Percentiles rank a stretch among this genome's conserved stretches.
phyloP scores from a whole-genome alignment of 495 filamentous ascomycete genomes.

The Hypoxylon crocopeplum region DNA sequence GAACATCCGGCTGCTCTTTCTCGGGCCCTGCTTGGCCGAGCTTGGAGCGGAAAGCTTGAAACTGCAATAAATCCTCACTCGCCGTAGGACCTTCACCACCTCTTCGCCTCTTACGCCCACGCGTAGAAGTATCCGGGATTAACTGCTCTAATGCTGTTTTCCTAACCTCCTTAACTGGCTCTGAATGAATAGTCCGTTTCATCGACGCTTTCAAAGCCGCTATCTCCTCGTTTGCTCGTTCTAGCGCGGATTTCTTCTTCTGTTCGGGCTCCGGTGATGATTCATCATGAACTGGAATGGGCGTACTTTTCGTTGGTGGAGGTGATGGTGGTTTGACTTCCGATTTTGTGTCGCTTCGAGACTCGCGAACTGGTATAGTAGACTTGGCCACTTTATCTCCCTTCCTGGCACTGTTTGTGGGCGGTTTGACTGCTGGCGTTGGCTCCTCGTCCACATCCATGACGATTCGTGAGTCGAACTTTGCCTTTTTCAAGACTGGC shows the following conservation, averaged over 20 bases:
- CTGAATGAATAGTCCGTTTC: slow-evolving; percentile 73
- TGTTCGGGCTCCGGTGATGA: slow-evolving; percentile 59
- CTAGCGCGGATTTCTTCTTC: slow-evolving; percentile 67
- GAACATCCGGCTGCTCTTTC: slow-evolving; percentile 47
- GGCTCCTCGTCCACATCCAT: slow-evolving; percentile 58
- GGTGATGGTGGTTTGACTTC: slow-evolving; percentile 32
- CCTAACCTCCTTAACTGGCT: slow-evolving; percentile 64
- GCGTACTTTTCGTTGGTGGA: slow-evolving; percentile 33
- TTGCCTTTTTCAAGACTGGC: slow-evolving; percentile 80
- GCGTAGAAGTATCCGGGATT: slow-evolving; percentile 80
- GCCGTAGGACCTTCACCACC: slow-evolving; percentile 48
- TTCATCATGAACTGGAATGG: slow-evolving; percentile 27
- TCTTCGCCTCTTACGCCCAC: slow-evolving; percentile 80
- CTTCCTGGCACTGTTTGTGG: slow-evolving; percentile 39
- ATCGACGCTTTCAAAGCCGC: slow-evolving; percentile 90
- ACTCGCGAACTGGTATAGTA: slow-evolving; percentile 36
- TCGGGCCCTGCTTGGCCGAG: slow-evolving; percentile 67
- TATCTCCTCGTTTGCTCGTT: slow-evolving; percentile 90
- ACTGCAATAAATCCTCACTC: slow-evolving; percentile 66
- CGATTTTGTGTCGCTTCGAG: slow-evolving; percentile 11
- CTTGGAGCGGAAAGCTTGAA: slow-evolving; percentile 80
- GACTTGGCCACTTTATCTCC: slow-evolving; percentile 41
- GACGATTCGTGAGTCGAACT: slow-evolving; percentile 88
- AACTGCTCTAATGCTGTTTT: slow-evolving; percentile 70
- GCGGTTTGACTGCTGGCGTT: slow-evolving; percentile 31